These are phyloP conservation scores for Orbilia javanica DNA, from an alignment of 2,329 filamentous ascomycete genomes.

Conservation along the genomic window DNA sequence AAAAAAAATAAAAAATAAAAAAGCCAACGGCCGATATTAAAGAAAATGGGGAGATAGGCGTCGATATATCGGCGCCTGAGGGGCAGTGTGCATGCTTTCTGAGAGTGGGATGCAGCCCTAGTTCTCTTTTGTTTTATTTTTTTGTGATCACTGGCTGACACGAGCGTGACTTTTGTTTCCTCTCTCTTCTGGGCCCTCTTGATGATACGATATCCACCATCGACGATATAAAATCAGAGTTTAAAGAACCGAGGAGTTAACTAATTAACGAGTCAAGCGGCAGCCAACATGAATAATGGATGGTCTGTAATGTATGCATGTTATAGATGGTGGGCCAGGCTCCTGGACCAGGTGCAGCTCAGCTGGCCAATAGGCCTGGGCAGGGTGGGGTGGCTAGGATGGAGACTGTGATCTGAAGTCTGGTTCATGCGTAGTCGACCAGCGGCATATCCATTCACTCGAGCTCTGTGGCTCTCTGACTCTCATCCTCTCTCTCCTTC, in stretches of 20 bases:
- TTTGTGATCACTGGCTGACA: conserved; percentile 49
- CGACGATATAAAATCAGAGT: conserved; percentile 19
- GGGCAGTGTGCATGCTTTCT: conserved; percentile 24
- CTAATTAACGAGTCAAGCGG: conserved; percentile 40
- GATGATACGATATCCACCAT: conserved; percentile 20
- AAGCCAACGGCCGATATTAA: neutral
- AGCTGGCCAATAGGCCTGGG: conserved; percentile 42
- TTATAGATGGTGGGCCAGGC: conserved; percentile 45
- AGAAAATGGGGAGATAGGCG: neutral
- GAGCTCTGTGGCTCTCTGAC: conserved; percentile 13
- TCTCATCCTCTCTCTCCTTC: neutral
- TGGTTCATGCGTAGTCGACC: conserved; percentile 37
- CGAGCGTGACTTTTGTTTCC: conserved; percentile 35
- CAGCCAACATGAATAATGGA: conserved; percentile 16
- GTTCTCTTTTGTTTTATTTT: neutral
- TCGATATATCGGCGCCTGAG: conserved; percentile 19
- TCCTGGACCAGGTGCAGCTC: conserved; percentile 46
- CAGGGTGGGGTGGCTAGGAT: conserved; percentile 10
- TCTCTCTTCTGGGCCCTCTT: neutral
- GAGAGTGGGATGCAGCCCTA: conserved; percentile 14
- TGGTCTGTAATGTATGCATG: conserved; percentile 16
- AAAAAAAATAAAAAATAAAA: neutral
- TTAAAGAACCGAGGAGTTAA: conserved; percentile 12
- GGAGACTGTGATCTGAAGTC: conserved; percentile 38
- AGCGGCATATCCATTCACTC: conserved; percentile 33